These are phyloP conservation scores for Actinidia chinensis DNA, from an alignment of 179 eudicot species.

Conservation along the genomic window DNA sequence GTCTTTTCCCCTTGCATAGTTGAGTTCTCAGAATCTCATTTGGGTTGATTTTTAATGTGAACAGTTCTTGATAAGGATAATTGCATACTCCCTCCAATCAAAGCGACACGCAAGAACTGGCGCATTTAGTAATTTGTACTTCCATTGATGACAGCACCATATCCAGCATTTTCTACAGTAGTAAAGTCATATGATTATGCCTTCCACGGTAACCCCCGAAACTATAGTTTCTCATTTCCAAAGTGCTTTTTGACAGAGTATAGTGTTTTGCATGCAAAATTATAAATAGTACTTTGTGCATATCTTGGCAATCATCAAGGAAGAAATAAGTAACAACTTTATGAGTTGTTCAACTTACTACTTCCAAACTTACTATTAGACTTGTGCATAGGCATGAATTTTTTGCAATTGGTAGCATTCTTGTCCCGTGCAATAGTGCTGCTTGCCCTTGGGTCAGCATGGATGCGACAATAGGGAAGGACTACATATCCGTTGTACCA, in stretches of 20 bases:
- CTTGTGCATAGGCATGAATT: too few relatives aligned
- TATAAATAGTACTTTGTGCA: too few relatives aligned
- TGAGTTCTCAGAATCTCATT: not conserved
- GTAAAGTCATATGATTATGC: conserved; percentile 55
- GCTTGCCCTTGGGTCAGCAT: too few relatives aligned
- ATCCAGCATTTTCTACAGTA: conserved; percentile 47
- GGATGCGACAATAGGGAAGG: too few relatives aligned
- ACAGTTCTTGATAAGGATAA: conserved; percentile 15
- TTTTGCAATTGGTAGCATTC: too few relatives aligned
- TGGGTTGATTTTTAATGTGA: not conserved
- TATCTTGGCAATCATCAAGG: too few relatives aligned
- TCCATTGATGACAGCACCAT: conserved; percentile 30
- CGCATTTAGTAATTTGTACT: conserved; percentile 38
- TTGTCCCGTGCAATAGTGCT: too few relatives aligned
- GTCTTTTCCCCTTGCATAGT: not conserved
- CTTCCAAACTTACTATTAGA: too few relatives aligned
- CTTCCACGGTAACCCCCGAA: conserved; percentile 40
- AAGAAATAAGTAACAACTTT: too few relatives aligned
- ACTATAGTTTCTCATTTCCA: conserved; percentile 47
- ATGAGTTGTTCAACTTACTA: too few relatives aligned
- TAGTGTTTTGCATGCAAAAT: conserved; percentile 2
- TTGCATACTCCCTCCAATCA: conserved; percentile 26
- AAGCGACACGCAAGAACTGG: conserved; percentile 54
- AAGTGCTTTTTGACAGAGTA: conserved; percentile 57
- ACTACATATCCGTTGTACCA: too few relatives aligned